Evolutionary conservation across 192 early-diverging fungal genomes (phyloP).

Genomic region (Linnemannia elongata): DNA sequence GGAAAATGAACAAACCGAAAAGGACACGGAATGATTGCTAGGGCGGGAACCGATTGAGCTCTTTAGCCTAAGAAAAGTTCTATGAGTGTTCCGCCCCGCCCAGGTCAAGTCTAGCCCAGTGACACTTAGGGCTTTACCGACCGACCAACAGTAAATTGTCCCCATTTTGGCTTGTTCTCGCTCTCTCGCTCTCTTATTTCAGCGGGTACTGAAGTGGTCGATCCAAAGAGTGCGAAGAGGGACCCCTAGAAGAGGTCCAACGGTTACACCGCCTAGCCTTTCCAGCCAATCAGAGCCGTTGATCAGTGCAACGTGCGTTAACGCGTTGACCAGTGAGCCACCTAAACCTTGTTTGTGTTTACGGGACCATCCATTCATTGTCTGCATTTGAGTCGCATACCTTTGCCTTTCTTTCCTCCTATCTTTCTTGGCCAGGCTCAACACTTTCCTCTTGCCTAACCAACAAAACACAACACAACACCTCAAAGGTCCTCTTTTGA

Average conservation of each 20-base stretch:
- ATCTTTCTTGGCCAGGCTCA: neutral
- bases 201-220: neutral
- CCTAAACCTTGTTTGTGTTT: neutral
- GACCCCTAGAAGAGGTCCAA: conserved; percentile 3
- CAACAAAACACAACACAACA: neutral
- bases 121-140: neutral
- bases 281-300: conserved; percentile 13
- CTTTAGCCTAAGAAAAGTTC: too few relatives aligned
- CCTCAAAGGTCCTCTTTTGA: neutral
- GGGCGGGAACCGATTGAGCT: too few relatives aligned
- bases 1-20: neutral
- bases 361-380: neutral
- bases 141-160: neutral
- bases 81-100: too few relatives aligned
- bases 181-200: neutral
- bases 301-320: conserved; percentile 11
- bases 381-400: neutral
- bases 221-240: neutral
- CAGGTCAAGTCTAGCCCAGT: too few relatives aligned
- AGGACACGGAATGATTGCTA: too few relatives aligned
- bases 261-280: neutral
- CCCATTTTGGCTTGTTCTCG: neutral
- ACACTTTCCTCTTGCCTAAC: neutral
- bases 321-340: neutral
- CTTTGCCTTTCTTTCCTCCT: too few relatives aligned